Percentiles rank a stretch among this genome's conserved stretches.
These are phyloP conservation scores for Oehlia diaphana DNA, from an alignment of 192 early-diverging fungal genomes.

Conservation along the genomic window DNA sequence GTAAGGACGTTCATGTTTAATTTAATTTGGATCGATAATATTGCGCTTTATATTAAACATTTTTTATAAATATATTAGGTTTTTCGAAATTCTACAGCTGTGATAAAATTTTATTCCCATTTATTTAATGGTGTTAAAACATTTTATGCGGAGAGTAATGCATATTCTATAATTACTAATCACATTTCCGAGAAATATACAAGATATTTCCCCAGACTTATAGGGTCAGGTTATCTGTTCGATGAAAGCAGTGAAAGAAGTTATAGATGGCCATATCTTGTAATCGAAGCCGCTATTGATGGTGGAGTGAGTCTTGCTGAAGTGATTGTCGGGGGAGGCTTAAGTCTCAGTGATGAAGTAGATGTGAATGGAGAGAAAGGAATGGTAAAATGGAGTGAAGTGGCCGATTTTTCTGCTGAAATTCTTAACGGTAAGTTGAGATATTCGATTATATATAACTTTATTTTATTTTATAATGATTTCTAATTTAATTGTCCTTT, in stretches of 20 bases:
- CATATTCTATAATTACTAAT: conserved; percentile 27
- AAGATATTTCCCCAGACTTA: conserved; percentile 28
- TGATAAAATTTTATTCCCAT: conserved; percentile 44
- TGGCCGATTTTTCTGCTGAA: not conserved
- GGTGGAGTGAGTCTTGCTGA: not conserved
- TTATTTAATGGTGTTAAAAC: conserved; percentile 30
- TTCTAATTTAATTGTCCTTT: not conserved
- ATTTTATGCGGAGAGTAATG: conserved; percentile 28
- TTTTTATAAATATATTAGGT: conserved; percentile 26
- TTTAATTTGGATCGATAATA: not conserved
- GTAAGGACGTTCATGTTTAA: not conserved
- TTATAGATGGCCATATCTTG: conserved; percentile 42
- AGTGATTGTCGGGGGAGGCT: not conserved
- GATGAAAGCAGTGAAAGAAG: not conserved
- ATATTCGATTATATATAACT: not conserved
- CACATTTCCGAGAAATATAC: not conserved
- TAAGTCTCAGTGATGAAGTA: no score
- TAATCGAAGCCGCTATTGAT: conserved; percentile 18
- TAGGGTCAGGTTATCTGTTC: conserved; percentile 34
- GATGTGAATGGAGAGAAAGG: no score
- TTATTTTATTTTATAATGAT: not conserved
- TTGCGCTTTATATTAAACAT: not conserved
- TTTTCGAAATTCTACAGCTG: conserved; percentile 23
- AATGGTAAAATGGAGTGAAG: not conserved
- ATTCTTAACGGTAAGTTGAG: not conserved